Evolutionary conservation across 2,329 filamentous ascomycete genomes (phyloP), one percentile per base, ranked within the genome.

Genomic region (Cladosporium phlei): DNA sequence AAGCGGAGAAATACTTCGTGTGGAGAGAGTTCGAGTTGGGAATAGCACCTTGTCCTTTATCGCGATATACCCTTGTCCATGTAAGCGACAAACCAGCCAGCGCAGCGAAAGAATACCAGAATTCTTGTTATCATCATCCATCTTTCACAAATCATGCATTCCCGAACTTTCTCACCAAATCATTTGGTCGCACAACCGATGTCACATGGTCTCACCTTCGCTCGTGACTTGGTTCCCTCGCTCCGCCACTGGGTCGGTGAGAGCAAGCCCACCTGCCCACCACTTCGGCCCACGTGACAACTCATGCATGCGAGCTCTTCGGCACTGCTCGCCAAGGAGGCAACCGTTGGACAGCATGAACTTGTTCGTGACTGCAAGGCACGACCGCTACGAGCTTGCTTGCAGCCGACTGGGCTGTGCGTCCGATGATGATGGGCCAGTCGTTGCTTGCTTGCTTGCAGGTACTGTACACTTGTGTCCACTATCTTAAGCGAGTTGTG

Each of bases 361-460:
- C 42, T 45, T 27, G 42, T 37, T 35, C 32, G 39, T 33, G 33
- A n/a, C 42, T 45, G 42, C 42, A 45, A 37, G 42, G 42, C 42
- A 45, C 42, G 42, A 28, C 42, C 37, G 37, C 6, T 19, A 10
- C 19, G 2, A 42, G 17, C 21, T 22, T 22, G 37, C 37, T 28
- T 39, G 37, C n/a, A n/a, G n/a, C n/a, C n/a, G n/a, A n/a, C n/a
- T n/a, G n/a, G n/a, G n/a, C n/a, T n/a, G n/a, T n/a, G n/a, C n/a
- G n/a, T n/a, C n/a, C 29, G 32, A 25, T 27, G 32, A 45, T 25
- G 33, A n/a, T n/a, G n/a, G n/a, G 42, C 42, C 42, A 45, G 30
- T 32, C 42, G 42, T 45, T 45, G n/a, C n/a, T n/a, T n/a, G n/a
- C n/a, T n/a, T n/a, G n/a, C n/a, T n/a, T n/a, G n/a, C n/a, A n/a